Evolutionary conservation across 2,329 filamentous ascomycete species (phyloP), one percentile per base, ranked within the genome.

Genomic region (Lachnellula suecica): DNA sequence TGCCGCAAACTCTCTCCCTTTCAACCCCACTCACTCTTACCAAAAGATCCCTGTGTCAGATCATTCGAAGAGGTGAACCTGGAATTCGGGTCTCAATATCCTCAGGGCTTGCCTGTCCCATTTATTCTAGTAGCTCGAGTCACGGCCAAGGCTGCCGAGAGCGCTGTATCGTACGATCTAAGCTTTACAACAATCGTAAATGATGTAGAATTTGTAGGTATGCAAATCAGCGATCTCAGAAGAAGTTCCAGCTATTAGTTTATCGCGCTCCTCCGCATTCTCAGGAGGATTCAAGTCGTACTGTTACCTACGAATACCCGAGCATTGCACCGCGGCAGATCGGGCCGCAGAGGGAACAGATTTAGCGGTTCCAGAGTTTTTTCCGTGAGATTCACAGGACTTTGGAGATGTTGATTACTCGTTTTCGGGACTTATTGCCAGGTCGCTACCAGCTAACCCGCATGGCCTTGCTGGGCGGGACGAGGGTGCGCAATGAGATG

Each of bases 31-130:
- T 19, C 17, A 17, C 10, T 23, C 17, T 20, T 24, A 13, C 4
- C 17, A 2, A n/a, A 53, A 51, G 22, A 59, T 59, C 56, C 56
- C 53, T 40, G 53, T 45, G 19, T 57, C 56, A 54, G 56, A 59
- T 59, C 56, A 46, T 51, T 47, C 25, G 29, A 35, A 44, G 47
- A 45, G 20, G 45, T 41, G 11, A 19, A 25, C 31, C 31, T 19
- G 24, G 37, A 34, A 31, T 45, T 31, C 15, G 13, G 37, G 22
- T 37, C 17, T 41, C 25, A 40, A 24, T 20, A 24, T 25, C 8
- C 27, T 51, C 47, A 38, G 17, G 47, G 47, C 31, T 49, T 37
- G 43, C n/a, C n/a, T n/a, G 31, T 46, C 40, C 40, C 11, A 22
- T 42, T 22, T 10, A 20, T 15, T 42, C 40, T n/a, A n/a, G 10